phyloP scores from a whole-genome alignment of 192 early-diverging fungal species.

The Coemansia sp. region DNA sequence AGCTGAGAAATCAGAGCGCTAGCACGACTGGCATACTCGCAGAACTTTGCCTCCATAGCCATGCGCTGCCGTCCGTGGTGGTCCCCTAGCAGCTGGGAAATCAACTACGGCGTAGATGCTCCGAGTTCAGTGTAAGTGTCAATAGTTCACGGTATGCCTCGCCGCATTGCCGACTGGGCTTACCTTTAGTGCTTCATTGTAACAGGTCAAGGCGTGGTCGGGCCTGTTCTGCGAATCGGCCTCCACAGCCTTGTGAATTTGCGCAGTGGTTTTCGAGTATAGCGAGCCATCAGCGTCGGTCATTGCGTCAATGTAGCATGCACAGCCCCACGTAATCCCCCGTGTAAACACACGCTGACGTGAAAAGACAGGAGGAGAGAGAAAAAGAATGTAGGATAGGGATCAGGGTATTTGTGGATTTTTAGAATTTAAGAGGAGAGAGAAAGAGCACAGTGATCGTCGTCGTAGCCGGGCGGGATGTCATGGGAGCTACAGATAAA shows the following conservation, averaged over 20 bases:
- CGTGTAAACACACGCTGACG: neutral
- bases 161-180: neutral
- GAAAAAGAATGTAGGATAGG: neutral
- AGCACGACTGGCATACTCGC: conserved; percentile 38
- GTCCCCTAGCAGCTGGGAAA: conserved; percentile 15
- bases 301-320: conserved; percentile 13
- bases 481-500: neutral
- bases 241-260: conserved; percentile 29
- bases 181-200: conserved; percentile 24
- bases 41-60: conserved; percentile 28
- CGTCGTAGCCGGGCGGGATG: conserved; percentile 24
- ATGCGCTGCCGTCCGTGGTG: conserved; percentile 3
- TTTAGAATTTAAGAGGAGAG: neutral
- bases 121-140: neutral
- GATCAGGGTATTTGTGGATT: neutral
- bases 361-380: neutral
- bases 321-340: neutral
- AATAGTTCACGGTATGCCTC: neutral
- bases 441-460: neutral
- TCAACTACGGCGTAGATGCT: conserved; percentile 10
- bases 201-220: conserved; percentile 16
- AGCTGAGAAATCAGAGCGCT: conserved; percentile 21
- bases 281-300: conserved; percentile 16
- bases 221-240: conserved; percentile 25
- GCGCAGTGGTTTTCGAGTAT: conserved; percentile 29